Evolutionary conservation across 805 yeast species (phyloP).

Genomic region (Cyberlindnera samutprakarnensis): DNA sequence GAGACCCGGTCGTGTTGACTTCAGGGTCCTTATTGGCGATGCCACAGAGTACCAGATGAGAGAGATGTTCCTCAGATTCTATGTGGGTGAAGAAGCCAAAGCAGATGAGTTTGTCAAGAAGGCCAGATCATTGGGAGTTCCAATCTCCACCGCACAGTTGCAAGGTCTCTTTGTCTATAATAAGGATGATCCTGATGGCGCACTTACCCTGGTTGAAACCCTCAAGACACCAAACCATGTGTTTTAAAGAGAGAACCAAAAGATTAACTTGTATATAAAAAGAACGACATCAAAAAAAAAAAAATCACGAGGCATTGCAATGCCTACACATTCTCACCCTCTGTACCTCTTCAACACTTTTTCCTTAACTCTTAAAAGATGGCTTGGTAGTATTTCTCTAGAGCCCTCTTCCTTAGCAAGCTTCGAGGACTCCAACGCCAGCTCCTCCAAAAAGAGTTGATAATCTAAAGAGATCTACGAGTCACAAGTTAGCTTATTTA

Average conservation of each 20-base stretch:
- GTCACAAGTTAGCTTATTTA: background rate
- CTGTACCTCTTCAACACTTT: slow-evolving; percentile 28
- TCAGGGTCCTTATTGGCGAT: slow-evolving; percentile 72
- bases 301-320: too few relatives aligned
- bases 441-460: slow-evolving; percentile 34
- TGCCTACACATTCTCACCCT: slow-evolving; percentile 25
- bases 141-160: slow-evolving; percentile 85
- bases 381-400: slow-evolving; percentile 34
- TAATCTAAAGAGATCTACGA: slow-evolving; percentile 36
- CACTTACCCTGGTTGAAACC: slow-evolving; percentile 53
- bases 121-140: slow-evolving; percentile 38
- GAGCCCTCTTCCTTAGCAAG: slow-evolving; percentile 34
- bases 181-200: slow-evolving; percentile 73
- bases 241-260: slow-evolving; percentile 11
- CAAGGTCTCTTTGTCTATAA: slow-evolving; percentile 94
- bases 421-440: slow-evolving; percentile 30
- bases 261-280: background rate
- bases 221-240: slow-evolving; percentile 28
- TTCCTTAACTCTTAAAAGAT: slow-evolving; percentile 30
- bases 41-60: slow-evolving; percentile 79
- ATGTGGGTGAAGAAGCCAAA: slow-evolving; percentile 53
- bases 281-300: slow-evolving; percentile 4
- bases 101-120: slow-evolving; percentile 35
- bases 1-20: slow-evolving; percentile 93
- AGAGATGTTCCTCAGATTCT: slow-evolving; percentile 83